phyloP scores from a whole-genome alignment of 345 rosid species.

The Murraya paniculata region DNA sequence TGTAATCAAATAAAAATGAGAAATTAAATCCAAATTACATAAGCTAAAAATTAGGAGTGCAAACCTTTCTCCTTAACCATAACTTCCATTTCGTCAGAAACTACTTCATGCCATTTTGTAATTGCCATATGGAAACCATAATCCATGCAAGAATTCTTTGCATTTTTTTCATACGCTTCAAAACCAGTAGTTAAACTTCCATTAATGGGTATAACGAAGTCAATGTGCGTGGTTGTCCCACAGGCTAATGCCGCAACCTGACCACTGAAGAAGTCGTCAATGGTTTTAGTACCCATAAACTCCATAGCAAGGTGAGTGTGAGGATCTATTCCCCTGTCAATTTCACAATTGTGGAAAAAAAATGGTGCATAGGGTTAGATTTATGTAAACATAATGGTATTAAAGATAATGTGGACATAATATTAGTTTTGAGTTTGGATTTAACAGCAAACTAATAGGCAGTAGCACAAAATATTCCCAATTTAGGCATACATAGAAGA shows the following conservation, averaged over 20 bases:
- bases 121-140: slow-evolving; percentile 97
- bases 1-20: background rate
- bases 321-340: slow-evolving; percentile 92
- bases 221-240: slow-evolving; percentile 98
- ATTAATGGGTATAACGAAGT: slow-evolving; percentile 80
- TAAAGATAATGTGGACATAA: background rate
- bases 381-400: background rate
- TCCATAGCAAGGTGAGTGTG: slow-evolving; percentile 88
- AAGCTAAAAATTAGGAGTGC: slow-evolving; percentile 5
- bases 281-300: slow-evolving; percentile 68
- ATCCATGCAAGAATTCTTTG: slow-evolving; percentile 80
- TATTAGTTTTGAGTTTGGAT: background rate
- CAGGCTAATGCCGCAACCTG: slow-evolving; percentile 99
- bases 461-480: background rate
- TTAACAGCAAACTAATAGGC: background rate
- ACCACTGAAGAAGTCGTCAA: slow-evolving; percentile 95
- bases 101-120: slow-evolving; percentile 84
- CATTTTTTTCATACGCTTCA: slow-evolving; percentile 68
- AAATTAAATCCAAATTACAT: slow-evolving; percentile 1
- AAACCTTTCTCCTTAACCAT: slow-evolving; percentile 88
- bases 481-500: background rate
- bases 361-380: background rate
- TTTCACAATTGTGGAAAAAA: background rate
- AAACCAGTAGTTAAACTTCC: slow-evolving; percentile 77
- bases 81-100: slow-evolving; percentile 81